These are phyloP conservation scores for Lichtheimia ornata DNA, from an alignment of 371 early-diverging fungal genomes.

Conservation along the genomic window DNA sequence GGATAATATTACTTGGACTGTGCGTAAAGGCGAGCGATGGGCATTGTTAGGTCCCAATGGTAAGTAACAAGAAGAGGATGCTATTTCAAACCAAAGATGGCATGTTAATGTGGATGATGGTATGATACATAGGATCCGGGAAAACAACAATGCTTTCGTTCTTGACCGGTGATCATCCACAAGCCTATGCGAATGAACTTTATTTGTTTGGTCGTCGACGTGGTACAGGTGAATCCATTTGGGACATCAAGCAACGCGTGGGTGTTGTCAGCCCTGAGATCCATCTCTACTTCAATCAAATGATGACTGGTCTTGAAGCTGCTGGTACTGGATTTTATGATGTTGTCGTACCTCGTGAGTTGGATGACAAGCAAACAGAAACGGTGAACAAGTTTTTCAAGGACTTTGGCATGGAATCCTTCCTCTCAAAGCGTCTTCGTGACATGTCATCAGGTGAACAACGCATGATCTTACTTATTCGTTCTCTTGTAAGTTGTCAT, in stretches of 20 bases:
- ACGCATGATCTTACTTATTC: constrained; percentile 50
- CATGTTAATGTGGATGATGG: neutral
- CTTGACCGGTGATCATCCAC: constrained; percentile 66
- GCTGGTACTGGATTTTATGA: constrained; percentile 52
- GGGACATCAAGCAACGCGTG: constrained; percentile 56
- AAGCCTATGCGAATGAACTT: constrained; percentile 62
- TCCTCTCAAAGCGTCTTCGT: constrained; percentile 27
- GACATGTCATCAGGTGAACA: constrained; percentile 61
- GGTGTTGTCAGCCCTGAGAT: constrained; percentile 61
- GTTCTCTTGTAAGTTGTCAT: constrained; percentile 40
- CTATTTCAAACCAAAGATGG: neutral
- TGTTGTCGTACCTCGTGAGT: constrained; percentile 37
- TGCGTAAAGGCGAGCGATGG: constrained; percentile 58
- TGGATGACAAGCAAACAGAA: constrained; percentile 22
- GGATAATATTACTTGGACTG: constrained; percentile 51
- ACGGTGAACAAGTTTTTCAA: constrained; percentile 31
- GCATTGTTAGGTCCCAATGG: constrained; percentile 58
- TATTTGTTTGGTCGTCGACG: constrained; percentile 58
- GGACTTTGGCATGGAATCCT: constrained; percentile 43
- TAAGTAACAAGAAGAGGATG: constrained; percentile 2
- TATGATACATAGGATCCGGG: constrained; percentile 43
- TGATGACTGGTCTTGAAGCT: constrained; percentile 40
- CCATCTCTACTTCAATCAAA: constrained; percentile 56
- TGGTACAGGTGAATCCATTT: constrained; percentile 59
- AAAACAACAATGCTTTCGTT: constrained; percentile 65